Evolutionary conservation across 306 rosid species (phyloP), one percentile per base, ranked within the genome.

Genomic region (Cicer pinnatifidum): DNA sequence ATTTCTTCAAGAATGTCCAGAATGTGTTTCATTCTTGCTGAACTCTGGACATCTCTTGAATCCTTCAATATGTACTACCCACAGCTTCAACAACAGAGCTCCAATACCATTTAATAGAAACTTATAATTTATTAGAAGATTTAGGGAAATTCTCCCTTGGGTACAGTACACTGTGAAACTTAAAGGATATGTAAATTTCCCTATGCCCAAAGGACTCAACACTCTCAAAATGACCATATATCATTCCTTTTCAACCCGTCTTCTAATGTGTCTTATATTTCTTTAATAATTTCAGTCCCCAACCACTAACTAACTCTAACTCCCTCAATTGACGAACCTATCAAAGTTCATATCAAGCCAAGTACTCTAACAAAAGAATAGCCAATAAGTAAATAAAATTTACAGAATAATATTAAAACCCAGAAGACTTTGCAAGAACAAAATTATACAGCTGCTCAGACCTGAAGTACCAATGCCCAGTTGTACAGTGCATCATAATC

Each of bases 401-500:
- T 19, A 15, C 35, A 23, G 39, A 67, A 57, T 10, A 47, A 71
- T 39, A 50, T 15, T 8, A 60, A 67, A 69, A 72, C 57, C 17
- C 67, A 47, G 15, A 4, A 12, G 33, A 75, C 16, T 52, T 68
- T 23, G 23, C 16, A 52, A 23, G 33, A 68, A 72, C 19, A 67
- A 61, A 71, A 80, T 20, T 39, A 83, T 75, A 71, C 19, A 77
- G 52, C 67, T 69, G 73, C 58, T 64, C 89, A 57, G 54, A 94
- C 97, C 99, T 94, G 99, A 75, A 91, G 99, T 11, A 95, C 97
- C 86, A 95, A 83, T 6, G 97, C 99, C 96, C 99, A 95, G 67
- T 91, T 95, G 88, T 95, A 95, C 3, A 95, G 88, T 12, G 99
- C 97, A 78, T 95, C 99, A 81, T 90, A 90, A 85, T 95, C 99